Base-by-base conservation (phyloP, 768 basidiomycete genomes). In the Lentinula edodes region DNA sequence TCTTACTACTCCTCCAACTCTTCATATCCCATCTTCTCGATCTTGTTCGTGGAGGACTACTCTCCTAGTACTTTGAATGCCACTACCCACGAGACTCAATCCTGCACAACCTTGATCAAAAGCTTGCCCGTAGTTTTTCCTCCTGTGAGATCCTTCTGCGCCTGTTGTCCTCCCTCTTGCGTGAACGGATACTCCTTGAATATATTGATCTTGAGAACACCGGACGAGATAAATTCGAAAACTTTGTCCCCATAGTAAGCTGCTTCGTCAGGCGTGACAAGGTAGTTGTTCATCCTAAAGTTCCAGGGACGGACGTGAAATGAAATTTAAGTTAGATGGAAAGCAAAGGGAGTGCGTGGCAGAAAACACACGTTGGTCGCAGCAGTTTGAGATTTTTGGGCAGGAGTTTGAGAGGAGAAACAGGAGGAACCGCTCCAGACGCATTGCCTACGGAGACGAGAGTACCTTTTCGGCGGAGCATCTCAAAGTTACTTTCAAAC, bases 391-490 rank as follows among this genome's bases (percentile, higher is more conserved):
- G 69, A 66, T 96, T 95, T 78, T 95, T 98, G 63, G 86, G 81
- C 0, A 79, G 75, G 10, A 98, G 84, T 66, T 83, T 89, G 53
- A 91, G 74, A 0, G 90, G 82, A 2, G 87, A 74, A 70, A 97
- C 87, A 0, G 91, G 88, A 36, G 84, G 83, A 2, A 92, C 89
- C 6, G 88, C 73, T 2, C 95, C 95, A 6, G 93, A 96, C 0
- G 96, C 93, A 67, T 98, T 98, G 0, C 97, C 97, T 58, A 94
- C 84, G 6, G 87, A 88, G 13, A 97, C 91, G 39, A 97, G 81
- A 0, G 94, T 96, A 2, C 93, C 95, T 71, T 96, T 97, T 43
- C 93, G 80, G 66, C 84, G 84, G 66, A 91, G 79, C 72, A 94
- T 77, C 71, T 87, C 83, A 75, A 96, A 91, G 76, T 95, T 80